Evolutionary conservation across 1,284 basidiomycete genomes (phyloP).

Genomic region (Leccinum insigne): DNA sequence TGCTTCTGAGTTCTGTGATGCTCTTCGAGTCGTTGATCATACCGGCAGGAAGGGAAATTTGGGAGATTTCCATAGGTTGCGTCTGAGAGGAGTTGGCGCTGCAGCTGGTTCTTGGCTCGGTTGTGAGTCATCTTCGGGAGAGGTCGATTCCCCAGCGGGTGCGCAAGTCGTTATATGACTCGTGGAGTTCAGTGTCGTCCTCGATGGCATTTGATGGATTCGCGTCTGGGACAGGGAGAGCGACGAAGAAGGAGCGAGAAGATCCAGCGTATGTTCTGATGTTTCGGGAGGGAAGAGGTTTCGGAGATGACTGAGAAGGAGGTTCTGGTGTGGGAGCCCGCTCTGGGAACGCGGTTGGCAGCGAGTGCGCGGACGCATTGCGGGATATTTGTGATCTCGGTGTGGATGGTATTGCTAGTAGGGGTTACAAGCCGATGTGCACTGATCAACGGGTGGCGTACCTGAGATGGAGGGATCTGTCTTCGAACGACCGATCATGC

Average conservation of each 20-base stretch:
- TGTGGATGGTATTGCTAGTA: slow-evolving; percentile 4
- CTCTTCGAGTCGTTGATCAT: slow-evolving; percentile 78
- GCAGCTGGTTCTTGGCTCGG: slow-evolving; percentile 21
- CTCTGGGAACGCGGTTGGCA: slow-evolving; percentile 18
- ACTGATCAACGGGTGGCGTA: background rate
- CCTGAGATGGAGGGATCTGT: slow-evolving; percentile 56
- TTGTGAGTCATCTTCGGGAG: slow-evolving; percentile 64
- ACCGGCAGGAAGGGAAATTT: slow-evolving; percentile 41
- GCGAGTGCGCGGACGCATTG: slow-evolving; percentile 17
- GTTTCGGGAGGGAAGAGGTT: slow-evolving; percentile 34
- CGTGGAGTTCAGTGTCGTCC: slow-evolving; percentile 53
- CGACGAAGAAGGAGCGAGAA: slow-evolving; percentile 73
- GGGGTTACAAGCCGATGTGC: background rate
- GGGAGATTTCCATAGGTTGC: slow-evolving; percentile 19
- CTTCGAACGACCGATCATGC: slow-evolving; percentile 47
- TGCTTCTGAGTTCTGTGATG: slow-evolving; percentile 74
- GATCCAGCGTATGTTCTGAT: slow-evolving; percentile 71
- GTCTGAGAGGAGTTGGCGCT: slow-evolving; percentile 24
- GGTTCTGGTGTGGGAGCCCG: slow-evolving; percentile 15
- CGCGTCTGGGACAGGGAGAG: slow-evolving; percentile 43
- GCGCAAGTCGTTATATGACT: slow-evolving; percentile 69
- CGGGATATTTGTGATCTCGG: slow-evolving; percentile 14
- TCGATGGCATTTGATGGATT: slow-evolving; percentile 20
- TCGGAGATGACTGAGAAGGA: slow-evolving; percentile 19
- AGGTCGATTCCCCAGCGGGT: slow-evolving; percentile 73